A percentile compares a stretch with the other conserved stretches of the same genome.
Conservation (phyloP, 225 moss, liverwort and hornwort genomes). For the Polytrichum commune region DNA sequence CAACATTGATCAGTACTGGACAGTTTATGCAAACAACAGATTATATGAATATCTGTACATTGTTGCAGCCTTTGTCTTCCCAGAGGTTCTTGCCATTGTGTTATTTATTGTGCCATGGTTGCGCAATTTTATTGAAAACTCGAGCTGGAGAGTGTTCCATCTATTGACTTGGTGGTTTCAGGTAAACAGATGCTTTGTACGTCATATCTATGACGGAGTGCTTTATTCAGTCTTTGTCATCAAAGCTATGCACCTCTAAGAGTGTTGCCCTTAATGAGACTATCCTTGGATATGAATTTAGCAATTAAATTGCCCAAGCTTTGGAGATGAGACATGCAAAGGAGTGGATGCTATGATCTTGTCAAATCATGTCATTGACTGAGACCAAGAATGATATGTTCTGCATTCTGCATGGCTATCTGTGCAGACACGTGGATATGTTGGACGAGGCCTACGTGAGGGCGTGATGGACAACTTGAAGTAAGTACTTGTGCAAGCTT, state of each 20-base stretch:
- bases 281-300: too few species aligned
- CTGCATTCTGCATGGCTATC: not conserved
- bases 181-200: slow-evolving; percentile 31
- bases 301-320: too few species aligned
- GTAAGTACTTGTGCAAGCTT: slow-evolving; percentile 27
- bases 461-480: slow-evolving; percentile 73
- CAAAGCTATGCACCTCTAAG: too few species aligned
- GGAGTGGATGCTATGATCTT: too few species aligned
- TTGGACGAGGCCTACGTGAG: slow-evolving; percentile 88
- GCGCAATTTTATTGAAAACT: slow-evolving; percentile 79
- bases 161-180: slow-evolving; percentile 94
- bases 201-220: too few species aligned
- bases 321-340: too few species aligned
- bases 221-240: too few species aligned
- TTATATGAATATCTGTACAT: slow-evolving; percentile 55
- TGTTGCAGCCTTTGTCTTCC: slow-evolving; percentile 65
- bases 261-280: too few species aligned
- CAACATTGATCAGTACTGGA: slow-evolving; percentile 43
- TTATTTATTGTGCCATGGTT: slow-evolving; percentile 77
- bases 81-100: slow-evolving; percentile 65
- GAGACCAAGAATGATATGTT: not conserved
- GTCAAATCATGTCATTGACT: not conserved
- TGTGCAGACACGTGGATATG: slow-evolving; percentile 73
- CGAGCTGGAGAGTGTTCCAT: slow-evolving; percentile 76
- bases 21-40: slow-evolving; percentile 26